Evolutionary conservation across 2,329 filamentous ascomycete genomes (phyloP).

Genomic region (Sporothrix sp.): DNA sequence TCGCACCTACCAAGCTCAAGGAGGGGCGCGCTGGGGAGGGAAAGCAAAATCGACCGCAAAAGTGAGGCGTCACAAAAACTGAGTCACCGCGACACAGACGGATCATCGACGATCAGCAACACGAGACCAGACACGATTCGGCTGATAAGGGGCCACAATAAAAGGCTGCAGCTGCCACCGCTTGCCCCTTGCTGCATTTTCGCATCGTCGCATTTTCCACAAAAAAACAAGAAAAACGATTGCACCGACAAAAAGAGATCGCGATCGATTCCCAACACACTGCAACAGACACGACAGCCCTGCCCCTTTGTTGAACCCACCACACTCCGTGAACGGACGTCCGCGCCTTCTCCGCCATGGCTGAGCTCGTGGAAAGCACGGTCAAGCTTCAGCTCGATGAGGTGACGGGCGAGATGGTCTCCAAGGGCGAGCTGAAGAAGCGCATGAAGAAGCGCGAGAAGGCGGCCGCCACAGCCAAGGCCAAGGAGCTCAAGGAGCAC

Average conservation of each 20-base stretch:
- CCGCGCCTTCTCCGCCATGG: slow-evolving; percentile 26
- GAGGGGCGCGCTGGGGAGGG: background rate
- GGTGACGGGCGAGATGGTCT: slow-evolving; percentile 56
- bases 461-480: slow-evolving; percentile 38
- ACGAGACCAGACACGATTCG: background rate
- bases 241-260: background rate
- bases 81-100: too few relatives aligned
- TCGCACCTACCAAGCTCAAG: background rate
- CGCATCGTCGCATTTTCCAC: too few relatives aligned
- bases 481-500: slow-evolving; percentile 20
- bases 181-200: background rate
- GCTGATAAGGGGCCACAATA: background rate
- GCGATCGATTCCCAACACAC: background rate
- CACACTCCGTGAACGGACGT: background rate
- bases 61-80: background rate
- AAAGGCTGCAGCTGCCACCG: background rate
- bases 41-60: background rate
- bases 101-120: too few relatives aligned
- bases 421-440: slow-evolving; percentile 55
- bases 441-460: slow-evolving; percentile 48
- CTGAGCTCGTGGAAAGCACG: slow-evolving; percentile 38
- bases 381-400: slow-evolving; percentile 53
- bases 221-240: too few relatives aligned
- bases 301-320: background rate
- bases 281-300: too few relatives aligned